Percentiles rank a stretch among this genome's conserved stretches.
These are phyloP conservation scores for Tripterygium wilfordii DNA, from an alignment of 177 flowering plant species.

Conservation along the genomic window DNA sequence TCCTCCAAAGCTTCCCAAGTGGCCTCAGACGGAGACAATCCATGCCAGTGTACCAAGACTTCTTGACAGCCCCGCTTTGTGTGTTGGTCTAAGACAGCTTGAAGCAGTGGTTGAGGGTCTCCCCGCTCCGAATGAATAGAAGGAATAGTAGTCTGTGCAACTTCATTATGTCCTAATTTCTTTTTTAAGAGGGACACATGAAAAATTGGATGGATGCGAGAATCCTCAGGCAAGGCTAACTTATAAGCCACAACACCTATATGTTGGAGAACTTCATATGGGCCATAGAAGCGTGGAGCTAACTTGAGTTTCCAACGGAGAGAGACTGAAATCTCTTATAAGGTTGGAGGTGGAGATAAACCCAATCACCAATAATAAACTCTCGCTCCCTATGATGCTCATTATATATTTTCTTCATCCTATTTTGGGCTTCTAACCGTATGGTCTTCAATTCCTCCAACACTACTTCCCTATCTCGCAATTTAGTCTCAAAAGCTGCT, in stretches of 20 bases:
- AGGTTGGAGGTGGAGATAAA: neutral
- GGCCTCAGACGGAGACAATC: constrained; percentile 3
- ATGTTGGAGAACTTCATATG: neutral
- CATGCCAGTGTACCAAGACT: constrained; percentile 3
- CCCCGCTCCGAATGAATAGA: no score
- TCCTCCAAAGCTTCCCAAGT: constrained; percentile 3
- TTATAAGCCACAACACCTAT: constrained; percentile 5
- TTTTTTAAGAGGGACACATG: constrained; percentile 4
- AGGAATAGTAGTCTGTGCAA: no score
- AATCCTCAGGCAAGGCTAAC: neutral
- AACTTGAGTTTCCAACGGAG: neutral
- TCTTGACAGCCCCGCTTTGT: no score
- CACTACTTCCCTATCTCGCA: neutral
- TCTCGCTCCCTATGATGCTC: neutral
- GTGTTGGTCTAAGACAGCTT: no score
- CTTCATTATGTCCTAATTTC: no score
- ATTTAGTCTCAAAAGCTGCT: neutral
- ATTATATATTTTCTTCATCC: neutral
- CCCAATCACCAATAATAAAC: neutral
- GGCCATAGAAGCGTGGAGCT: neutral
- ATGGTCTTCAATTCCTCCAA: neutral
- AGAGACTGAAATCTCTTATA: neutral
- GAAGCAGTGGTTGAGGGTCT: no score
- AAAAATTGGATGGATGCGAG: neutral
- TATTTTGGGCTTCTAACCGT: neutral